phyloP scores from a whole-genome alignment of 371 early-diverging fungal species.

The Mycotypha africana region DNA sequence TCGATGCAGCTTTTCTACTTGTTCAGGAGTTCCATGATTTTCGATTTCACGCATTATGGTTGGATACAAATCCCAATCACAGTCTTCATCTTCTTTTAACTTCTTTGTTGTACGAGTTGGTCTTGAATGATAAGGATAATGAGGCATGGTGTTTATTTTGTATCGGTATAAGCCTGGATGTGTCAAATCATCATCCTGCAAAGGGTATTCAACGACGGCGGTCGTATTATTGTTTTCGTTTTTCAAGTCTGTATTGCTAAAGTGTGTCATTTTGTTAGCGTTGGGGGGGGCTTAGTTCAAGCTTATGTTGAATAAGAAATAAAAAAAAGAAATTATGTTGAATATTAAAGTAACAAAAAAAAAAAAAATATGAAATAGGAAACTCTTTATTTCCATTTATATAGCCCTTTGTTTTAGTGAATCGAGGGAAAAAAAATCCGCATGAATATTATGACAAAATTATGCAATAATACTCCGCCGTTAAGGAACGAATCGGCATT shows the following conservation, averaged over 20 bases:
- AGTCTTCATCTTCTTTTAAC: too few relatives aligned
- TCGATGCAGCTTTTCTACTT: constrained; percentile 34
- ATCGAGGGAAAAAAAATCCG: too few relatives aligned
- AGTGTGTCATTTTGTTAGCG: not conserved
- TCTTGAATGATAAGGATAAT: constrained; percentile 5
- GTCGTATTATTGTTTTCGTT: constrained; percentile 9
- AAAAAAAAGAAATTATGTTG: not conserved
- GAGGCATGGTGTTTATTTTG: constrained; percentile 13
- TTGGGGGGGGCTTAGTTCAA: not conserved
- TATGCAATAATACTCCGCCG: too few relatives aligned
- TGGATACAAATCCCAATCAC: constrained; percentile 44
- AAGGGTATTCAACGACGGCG: constrained; percentile 14
- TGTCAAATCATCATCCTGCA: constrained; percentile 19
- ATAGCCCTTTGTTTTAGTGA: too few relatives aligned
- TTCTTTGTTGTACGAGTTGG: too few relatives aligned
- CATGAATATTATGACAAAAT: too few relatives aligned
- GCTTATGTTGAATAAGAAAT: not conserved
- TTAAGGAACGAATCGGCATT: too few relatives aligned
- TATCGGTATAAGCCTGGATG: constrained; percentile 21
- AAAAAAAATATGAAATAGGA: not conserved
- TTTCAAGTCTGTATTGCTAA: too few relatives aligned
- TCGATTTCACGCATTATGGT: constrained; percentile 34
- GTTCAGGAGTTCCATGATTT: constrained; percentile 37
- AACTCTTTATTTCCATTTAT: not conserved
- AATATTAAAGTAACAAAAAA: too few relatives aligned